Conservation (phyloP, 352 stramenopile species). For the Peronosclerospora sorghi region DNA sequence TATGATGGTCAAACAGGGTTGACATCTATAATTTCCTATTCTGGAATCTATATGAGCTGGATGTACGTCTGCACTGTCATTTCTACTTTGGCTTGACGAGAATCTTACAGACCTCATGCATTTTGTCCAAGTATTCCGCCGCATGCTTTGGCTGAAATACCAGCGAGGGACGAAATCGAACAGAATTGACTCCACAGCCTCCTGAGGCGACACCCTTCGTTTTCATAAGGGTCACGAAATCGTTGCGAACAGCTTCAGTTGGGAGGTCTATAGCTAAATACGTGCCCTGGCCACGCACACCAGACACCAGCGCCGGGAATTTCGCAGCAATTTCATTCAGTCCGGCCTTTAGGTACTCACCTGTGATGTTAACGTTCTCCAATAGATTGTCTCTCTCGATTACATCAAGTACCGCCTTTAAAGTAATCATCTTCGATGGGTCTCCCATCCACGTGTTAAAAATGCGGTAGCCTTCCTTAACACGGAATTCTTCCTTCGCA, state of each 20-base stretch:
- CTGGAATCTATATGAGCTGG: too few species aligned
- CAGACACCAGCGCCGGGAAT: constrained; percentile 53
- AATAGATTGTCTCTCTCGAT: constrained; percentile 48
- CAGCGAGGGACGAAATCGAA: constrained; percentile 68
- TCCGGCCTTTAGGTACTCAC: constrained; percentile 48
- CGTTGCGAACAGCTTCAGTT: constrained; percentile 45
- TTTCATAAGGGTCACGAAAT: constrained; percentile 52
- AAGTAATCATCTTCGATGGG: constrained; percentile 73
- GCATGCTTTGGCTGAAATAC: constrained; percentile 74
- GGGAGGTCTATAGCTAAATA: constrained; percentile 76
- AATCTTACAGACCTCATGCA: constrained; percentile 37
- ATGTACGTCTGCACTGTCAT: too few species aligned
- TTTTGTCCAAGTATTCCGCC: constrained; percentile 58
- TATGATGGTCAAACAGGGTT: too few species aligned
- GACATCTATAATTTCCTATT: too few species aligned
- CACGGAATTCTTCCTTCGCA: constrained; percentile 60
- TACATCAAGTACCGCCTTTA: constrained; percentile 63
- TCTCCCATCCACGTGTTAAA: constrained; percentile 87
- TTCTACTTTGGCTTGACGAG: constrained; percentile 13
- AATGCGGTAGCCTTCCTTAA: constrained; percentile 64
- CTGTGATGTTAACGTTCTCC: constrained; percentile 64
- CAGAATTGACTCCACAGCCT: constrained; percentile 51
- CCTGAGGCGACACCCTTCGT: constrained; percentile 45
- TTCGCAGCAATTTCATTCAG: constrained; percentile 30
- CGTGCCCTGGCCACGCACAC: constrained; percentile 67